These are phyloP conservation scores for Globisporangium mamillatum DNA, from an alignment of 352 stramenopile genomes.

Conservation along the genomic window DNA sequence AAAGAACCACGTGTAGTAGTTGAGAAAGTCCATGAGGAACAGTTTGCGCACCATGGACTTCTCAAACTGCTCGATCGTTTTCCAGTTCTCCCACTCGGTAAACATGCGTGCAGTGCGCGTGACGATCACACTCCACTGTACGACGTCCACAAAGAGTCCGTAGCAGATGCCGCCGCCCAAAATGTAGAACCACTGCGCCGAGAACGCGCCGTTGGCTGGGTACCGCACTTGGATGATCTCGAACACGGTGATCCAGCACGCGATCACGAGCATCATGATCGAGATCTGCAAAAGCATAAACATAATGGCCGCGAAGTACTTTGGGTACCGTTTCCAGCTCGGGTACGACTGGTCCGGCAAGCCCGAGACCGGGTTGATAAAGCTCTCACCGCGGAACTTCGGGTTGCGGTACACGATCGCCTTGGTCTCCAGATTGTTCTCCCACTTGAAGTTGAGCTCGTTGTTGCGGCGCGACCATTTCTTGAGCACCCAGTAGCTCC, in stretches of 20 bases:
- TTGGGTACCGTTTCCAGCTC: conserved; percentile 73
- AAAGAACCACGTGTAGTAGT: conserved; percentile 90
- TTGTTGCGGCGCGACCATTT: conserved; percentile 73
- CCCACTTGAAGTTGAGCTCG: conserved; percentile 70
- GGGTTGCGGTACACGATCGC: conserved; percentile 74
- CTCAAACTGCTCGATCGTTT: conserved; percentile 81
- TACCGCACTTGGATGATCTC: conserved; percentile 77
- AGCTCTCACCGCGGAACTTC: conserved; percentile 52
- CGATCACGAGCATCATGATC: conserved; percentile 85
- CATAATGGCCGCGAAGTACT: conserved; percentile 52
- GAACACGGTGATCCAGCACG: conserved; percentile 81
- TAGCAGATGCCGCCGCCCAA: conserved; percentile 72
- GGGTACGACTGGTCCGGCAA: conserved; percentile 64
- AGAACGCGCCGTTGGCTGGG: conserved; percentile 57
- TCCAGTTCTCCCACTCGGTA: conserved; percentile 85
- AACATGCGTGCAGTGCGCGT: conserved; percentile 66
- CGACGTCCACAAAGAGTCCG: conserved; percentile 78
- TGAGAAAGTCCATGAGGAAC: conserved; percentile 86
- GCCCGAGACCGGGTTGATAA: conserved; percentile 64
- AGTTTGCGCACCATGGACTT: conserved; percentile 75
- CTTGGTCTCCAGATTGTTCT: conserved; percentile 64
- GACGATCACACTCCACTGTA: conserved; percentile 82
- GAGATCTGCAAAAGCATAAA: conserved; percentile 84
- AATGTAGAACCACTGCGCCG: conserved; percentile 81
- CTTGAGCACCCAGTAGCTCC: conserved; percentile 84